Evolutionary conservation across 2,329 filamentous ascomycete species (phyloP).

Genomic region (Piedraia hortae): DNA sequence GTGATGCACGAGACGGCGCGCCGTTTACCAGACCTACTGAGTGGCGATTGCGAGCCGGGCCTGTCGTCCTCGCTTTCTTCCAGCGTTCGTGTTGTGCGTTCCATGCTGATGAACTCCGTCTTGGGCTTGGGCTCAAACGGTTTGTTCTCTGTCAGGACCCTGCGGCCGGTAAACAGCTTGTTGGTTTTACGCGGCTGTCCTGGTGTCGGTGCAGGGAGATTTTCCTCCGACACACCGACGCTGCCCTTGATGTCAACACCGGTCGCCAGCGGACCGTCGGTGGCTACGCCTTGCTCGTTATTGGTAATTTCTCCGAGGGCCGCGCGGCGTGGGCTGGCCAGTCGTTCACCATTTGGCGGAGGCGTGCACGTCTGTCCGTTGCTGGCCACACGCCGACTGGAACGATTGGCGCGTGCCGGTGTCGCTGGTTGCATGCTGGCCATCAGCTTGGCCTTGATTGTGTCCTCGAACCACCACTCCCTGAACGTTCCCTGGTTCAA

Average conservation of each 20-base stretch:
- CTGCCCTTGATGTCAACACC: slow-evolving; percentile 15
- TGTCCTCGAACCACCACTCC: slow-evolving; percentile 81
- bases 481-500: slow-evolving; percentile 89
- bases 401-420: slow-evolving; percentile 20
- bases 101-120: slow-evolving; percentile 30
- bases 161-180: slow-evolving; percentile 46
- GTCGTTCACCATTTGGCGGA: slow-evolving; percentile 44
- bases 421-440: slow-evolving; percentile 26
- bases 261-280: slow-evolving; percentile 5
- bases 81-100: slow-evolving; percentile 28
- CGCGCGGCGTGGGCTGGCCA: slow-evolving; percentile 28
- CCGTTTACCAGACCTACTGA: slow-evolving; percentile 28
- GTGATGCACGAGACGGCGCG: slow-evolving; percentile 51
- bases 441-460: slow-evolving; percentile 57
- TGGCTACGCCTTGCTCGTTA: slow-evolving; percentile 32
- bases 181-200: slow-evolving; percentile 82
- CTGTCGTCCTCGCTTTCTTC: slow-evolving; percentile 76
- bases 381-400: slow-evolving; percentile 25
- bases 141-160: slow-evolving; percentile 16
- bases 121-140: slow-evolving; percentile 24
- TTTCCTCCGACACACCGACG: slow-evolving; percentile 53
- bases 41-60: slow-evolving; percentile 32
- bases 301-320: slow-evolving; percentile 86
- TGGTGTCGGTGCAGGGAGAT: slow-evolving; percentile 78
- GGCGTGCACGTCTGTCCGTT: slow-evolving; percentile 55